Base-by-base conservation (phyloP, 306 rosid genomes). In the Benincasa hispida region DNA sequence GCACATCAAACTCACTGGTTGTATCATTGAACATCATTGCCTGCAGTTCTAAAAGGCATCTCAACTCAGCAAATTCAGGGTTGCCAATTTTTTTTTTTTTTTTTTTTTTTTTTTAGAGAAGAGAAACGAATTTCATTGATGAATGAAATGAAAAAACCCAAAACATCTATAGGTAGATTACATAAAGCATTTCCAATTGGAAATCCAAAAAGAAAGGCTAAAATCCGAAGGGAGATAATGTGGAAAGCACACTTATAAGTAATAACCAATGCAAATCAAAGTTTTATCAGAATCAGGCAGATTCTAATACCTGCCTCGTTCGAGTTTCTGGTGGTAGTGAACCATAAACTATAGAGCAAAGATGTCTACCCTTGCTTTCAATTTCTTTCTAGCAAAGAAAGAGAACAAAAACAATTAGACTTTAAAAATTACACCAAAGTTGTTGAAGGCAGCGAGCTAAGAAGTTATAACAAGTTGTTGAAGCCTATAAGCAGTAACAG, bases 241-340 rank as follows among this genome's bases (percentile, higher is more conserved):
- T 45, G 57, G 79, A 83, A 76, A 41, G 67, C 48, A 37, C 32
- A 34, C 18, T 37, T 60, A 76, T 50, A 57, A 32, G 25, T 45
- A 45, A 67, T 51, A 58, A 70, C 30, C 68, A 80, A 70, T 57
- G 37, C 15, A 70, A 77, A 10, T 61, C 27, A 79, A 58, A 78
- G 65, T 58, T 76, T 61, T 57, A 62, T 72, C 45, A 55, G 76
- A 77, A 50, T 61, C 14, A 72, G 68, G 73, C 60, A 77, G 80
- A 76, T 89, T 77, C 74, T 66, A 81, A 74, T 78, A 94, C 99
- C 95, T 94, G 97, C 79, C 95, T 86, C 19, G 99, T 94, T 83
- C 99, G 95, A 81, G 99, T 94, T 83, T 90, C 95, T 24, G 99
- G 97, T 39, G 99, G 99, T 61, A 94, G 86, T 17, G 99, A 91